phyloP scores from a whole-genome alignment of 2,329 filamentous ascomycete genomes.

The Teratosphaeria epicoccoides region DNA sequence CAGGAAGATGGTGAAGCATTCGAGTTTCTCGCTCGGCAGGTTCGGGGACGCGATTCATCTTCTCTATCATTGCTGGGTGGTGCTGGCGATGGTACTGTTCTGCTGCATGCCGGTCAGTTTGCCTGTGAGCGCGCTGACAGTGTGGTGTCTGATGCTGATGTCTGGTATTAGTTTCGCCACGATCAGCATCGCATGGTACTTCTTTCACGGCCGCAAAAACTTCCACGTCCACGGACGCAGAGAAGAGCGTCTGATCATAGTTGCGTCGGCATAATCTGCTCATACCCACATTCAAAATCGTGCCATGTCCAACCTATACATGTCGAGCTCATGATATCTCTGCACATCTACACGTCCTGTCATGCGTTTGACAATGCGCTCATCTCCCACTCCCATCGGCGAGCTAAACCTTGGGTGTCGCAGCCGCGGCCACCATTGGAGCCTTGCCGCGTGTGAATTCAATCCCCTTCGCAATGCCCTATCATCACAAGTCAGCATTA shows the following conservation, averaged over 20 bases:
- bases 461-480: slow-evolving; percentile 1
- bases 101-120: slow-evolving; percentile 58
- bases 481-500: not conserved
- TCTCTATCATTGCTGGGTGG: slow-evolving; percentile 59
- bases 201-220: slow-evolving; percentile 24
- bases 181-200: slow-evolving; percentile 25
- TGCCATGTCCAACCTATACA: no score
- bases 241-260: no score
- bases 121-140: slow-evolving; percentile 28
- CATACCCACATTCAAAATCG: no score
- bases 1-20: slow-evolving; percentile 54
- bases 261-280: no score
- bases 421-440: not conserved
- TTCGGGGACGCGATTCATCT: slow-evolving; percentile 61
- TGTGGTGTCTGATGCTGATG: slow-evolving; percentile 24
- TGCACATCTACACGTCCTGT: not conserved
- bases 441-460: not conserved
- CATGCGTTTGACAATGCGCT: no score
- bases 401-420: not conserved
- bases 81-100: slow-evolving; percentile 59
- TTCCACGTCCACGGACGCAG: no score
- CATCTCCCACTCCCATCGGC: no score
- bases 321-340: no score
- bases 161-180: slow-evolving; percentile 20
- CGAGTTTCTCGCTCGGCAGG: slow-evolving; percentile 56